Base-by-base conservation (phyloP, 768 basidiomycete genomes). In the Pisolithus tinctorius region DNA sequence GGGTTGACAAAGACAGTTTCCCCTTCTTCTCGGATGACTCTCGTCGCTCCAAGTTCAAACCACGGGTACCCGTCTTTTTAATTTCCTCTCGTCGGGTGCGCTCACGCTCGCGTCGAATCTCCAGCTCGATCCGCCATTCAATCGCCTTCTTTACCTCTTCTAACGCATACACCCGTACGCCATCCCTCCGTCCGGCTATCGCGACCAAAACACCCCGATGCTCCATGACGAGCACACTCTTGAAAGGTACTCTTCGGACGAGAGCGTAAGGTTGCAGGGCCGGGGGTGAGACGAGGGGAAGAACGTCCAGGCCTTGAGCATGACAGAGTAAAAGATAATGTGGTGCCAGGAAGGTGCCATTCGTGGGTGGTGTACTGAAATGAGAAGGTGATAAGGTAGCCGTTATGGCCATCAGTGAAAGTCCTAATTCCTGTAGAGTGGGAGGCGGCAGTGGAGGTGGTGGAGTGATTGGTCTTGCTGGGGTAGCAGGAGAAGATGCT, bases 191-290 rank as follows among this genome's bases (percentile, higher is more conserved):
- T 8, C 90, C 90, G 14, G 91, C 91, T 55, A 93, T 90, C 11
- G 90, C 89, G 8, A 93, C 90, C n/a, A 93, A 71, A 0, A 93
- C 88, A 6, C 89, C 90, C 29, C 90, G 84, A 60, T 92, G 87
- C 59, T 93, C 90, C 90, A 93, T 93, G 13, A 93, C 85, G 1
- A 93, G 86, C n/a, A 93, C 84, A 50, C 79, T 82, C 62, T 90
- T 92, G 68, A 93, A 93, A 34, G 78, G 76, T 47, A 90, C 87
- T 49, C 88, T 78, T 20, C 90, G 81, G 23, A 93, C 83, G 26
- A 93, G 76, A 9, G 90, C 83, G 65, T 90, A 92, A 13, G 91
- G 88, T 57, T 84, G 83, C 6, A 76, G 75, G 13, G 81, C 75
- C 2, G 88, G 90, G 0, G 90, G 88, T 0, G 84, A 83, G 10